phyloP scores from a whole-genome alignment of 768 basidiomycete species.

The Cystobasidium onofrii region DNA sequence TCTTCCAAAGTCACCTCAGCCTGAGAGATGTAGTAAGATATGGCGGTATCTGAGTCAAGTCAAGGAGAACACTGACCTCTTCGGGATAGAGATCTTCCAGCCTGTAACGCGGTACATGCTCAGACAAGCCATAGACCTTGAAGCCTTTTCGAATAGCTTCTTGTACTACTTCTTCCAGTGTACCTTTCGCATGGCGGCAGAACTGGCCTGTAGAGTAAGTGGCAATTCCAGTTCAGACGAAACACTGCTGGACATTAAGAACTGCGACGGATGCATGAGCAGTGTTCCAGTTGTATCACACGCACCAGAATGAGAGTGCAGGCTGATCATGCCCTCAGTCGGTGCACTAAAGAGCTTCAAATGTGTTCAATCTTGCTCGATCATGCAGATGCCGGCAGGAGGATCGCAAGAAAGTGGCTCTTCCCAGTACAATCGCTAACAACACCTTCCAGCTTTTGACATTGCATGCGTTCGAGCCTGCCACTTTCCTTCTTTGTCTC shows the following conservation, averaged over 20 bases:
- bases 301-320: constrained; percentile 27
- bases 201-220: constrained; percentile 60
- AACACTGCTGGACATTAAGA: not conserved
- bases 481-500: not conserved
- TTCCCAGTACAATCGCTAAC: not conserved
- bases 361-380: not conserved
- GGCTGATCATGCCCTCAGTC: constrained; percentile 23
- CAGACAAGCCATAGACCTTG: constrained; percentile 72
- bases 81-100: constrained; percentile 80
- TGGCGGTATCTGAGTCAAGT: not conserved
- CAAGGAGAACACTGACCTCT: constrained; percentile 61
- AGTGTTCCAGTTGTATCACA: not conserved
- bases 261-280: not conserved
- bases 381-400: not conserved
- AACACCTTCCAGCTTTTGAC: not conserved
- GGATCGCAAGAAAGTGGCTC: not conserved
- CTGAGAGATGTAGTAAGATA: constrained; percentile 46
- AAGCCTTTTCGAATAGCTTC: constrained; percentile 75
- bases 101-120: constrained; percentile 87
- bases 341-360: not conserved
- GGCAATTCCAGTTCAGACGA: constrained; percentile 44
- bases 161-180: constrained; percentile 68
- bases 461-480: not conserved
- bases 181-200: constrained; percentile 77
- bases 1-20: constrained; percentile 52